Evolutionary conservation across 768 basidiomycete genomes (phyloP).

Genomic region (Gyrodon lividus): DNA sequence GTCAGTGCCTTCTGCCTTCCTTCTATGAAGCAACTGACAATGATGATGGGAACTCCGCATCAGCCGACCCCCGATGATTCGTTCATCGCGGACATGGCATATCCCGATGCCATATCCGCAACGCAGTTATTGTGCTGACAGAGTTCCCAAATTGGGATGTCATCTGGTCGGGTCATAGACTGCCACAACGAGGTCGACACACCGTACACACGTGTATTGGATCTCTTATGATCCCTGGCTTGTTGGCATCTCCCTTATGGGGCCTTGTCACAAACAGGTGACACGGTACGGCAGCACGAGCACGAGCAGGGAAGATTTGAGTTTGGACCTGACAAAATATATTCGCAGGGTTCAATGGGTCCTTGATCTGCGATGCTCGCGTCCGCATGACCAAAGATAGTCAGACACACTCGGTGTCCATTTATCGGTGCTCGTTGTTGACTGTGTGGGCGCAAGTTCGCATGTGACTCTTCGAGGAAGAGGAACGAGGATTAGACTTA

Average conservation of each 20-base stretch:
- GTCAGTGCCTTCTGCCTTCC: neutral
- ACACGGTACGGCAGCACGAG: neutral
- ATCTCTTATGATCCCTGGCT: too few relatives aligned
- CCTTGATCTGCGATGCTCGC: too few relatives aligned
- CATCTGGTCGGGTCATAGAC: too few relatives aligned
- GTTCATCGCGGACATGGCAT: neutral
- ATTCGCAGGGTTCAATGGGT: too few relatives aligned
- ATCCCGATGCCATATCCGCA: neutral
- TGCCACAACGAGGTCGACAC: constrained; percentile 19
- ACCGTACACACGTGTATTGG: constrained; percentile 13
- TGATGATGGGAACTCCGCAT: neutral
- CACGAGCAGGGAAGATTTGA: constrained; percentile 5
- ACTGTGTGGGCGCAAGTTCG: neutral
- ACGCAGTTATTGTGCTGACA: neutral
- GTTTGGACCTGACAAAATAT: neutral
- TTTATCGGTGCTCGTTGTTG: neutral
- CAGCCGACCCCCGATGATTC: neutral
- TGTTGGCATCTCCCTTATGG: neutral
- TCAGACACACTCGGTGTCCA: neutral
- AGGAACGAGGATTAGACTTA: neutral
- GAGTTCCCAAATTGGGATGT: too few relatives aligned
- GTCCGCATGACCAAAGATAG: neutral
- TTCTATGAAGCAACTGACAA: neutral
- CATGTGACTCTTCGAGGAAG: neutral
- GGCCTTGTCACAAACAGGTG: neutral